Evolutionary conservation across 306 rosid species (phyloP), one percentile per base, ranked within the genome.

Genomic region (Phaseolus lunatus): DNA sequence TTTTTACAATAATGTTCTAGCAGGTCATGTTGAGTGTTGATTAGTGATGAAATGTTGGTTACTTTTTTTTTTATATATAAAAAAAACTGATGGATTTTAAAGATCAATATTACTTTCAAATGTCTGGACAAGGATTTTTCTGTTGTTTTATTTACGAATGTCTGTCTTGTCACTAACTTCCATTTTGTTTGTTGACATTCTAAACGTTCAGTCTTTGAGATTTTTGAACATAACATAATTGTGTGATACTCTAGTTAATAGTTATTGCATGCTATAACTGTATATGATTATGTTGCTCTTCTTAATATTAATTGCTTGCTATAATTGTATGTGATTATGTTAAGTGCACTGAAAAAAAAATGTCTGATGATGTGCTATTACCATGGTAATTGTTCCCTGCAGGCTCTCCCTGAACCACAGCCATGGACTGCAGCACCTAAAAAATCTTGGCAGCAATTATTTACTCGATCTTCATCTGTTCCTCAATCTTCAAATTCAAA

Each of bases 391-490:
- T 82, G 82, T 74, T 80, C 65, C 49, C 78, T 89, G 96, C 89
- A 96, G 99, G 91, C 88, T 27, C 78, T 83, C 74, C 79, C 88
- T n/a, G 95, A 91, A 77, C 75, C 85, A 20, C 93, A 86, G 73
- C 84, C 96, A 52, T 86, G 87, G 81, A 57, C 85, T 74, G 84
- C 86, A 19, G 86, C 86, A 23, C 99, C 96, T 29, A 92, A 88
- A 84, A 96, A 85, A 80, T 88, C 99, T 8, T 96, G 99, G 99
- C 98, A 96, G 81, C 99, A 96, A 57, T 87, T 96, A 83, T 96
- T 92, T 87, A 92, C 96, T 58, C 93, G 94, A 67, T 88, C 97
- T n/a, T 67, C 96, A 12, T 59, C 96, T 37, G 87, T 72, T 74
- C 90, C 90, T 58, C 84, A 84, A 73, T 73, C 92, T 23, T 75